Evolutionary conservation across 805 yeast genomes (phyloP).

Genomic region (Maudiozyma saulgeensis): DNA sequence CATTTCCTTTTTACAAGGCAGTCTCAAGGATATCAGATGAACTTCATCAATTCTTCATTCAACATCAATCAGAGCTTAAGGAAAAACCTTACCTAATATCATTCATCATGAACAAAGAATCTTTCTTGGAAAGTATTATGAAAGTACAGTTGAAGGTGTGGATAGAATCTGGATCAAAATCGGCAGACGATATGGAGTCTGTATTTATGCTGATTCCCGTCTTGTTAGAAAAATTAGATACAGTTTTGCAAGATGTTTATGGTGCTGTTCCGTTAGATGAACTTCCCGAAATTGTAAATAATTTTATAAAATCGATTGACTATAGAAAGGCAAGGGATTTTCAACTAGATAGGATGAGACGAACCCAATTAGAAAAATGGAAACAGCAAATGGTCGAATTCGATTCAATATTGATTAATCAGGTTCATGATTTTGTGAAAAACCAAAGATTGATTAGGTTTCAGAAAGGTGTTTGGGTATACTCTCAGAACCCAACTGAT

Average conservation of each 20-base stretch:
- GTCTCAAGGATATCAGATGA: constrained; percentile 27
- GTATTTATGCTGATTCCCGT: constrained; percentile 40
- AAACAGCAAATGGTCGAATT: constrained; percentile 37
- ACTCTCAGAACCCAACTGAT: constrained; percentile 44
- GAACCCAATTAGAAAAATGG: constrained; percentile 36
- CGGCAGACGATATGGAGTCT: constrained; percentile 43
- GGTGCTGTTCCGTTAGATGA: constrained; percentile 7
- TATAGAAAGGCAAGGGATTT: constrained; percentile 43
- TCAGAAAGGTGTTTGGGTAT: constrained; percentile 77
- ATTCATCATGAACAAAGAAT: constrained; percentile 34
- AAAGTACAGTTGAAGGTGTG: constrained; percentile 51
- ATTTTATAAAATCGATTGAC: constrained; percentile 33
- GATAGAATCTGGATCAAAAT: constrained; percentile 45
- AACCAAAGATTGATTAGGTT: constrained; percentile 67
- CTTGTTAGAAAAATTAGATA: constrained; percentile 26
- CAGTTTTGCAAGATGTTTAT: neutral
- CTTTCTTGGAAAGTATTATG: constrained; percentile 48
- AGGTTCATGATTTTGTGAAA: constrained; percentile 60
- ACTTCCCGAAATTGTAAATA: constrained; percentile 37
- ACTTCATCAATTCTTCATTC: constrained; percentile 18
- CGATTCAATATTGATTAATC: constrained; percentile 39
- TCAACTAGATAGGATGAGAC: constrained; percentile 41
- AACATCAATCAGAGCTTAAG: constrained; percentile 5
- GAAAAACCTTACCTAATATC: constrained; percentile 32
- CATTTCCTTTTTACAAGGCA: constrained; percentile 40